Conservation (phyloP, 208 protist species). For the Wallacemonas sp. region DNA sequence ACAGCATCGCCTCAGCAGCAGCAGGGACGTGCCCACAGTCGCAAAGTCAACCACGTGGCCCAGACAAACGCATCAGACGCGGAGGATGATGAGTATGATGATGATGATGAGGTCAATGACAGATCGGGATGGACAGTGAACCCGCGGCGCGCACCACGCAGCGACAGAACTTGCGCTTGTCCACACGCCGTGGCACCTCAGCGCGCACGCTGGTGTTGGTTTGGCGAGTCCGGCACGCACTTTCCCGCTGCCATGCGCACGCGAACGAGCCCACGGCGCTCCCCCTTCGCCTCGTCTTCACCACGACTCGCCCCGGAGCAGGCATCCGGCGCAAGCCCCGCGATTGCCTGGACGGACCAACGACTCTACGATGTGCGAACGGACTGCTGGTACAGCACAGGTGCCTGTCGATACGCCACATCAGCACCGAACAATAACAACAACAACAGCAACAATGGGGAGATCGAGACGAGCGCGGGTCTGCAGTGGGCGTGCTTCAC, state of each 20-base stretch:
- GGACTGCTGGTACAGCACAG: conserved; percentile 46
- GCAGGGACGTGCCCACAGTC: too few relatives aligned
- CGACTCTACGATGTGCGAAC: conserved; percentile 43
- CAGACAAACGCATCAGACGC: neutral
- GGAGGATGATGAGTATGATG: neutral
- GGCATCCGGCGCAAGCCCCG: neutral
- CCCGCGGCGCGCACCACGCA: too few relatives aligned
- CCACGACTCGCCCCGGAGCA: neutral
- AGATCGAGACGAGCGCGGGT: too few relatives aligned
- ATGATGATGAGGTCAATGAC: neutral
- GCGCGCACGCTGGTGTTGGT: conserved; percentile 34
- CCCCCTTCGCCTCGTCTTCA: neutral
- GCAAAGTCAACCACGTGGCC: too few relatives aligned
- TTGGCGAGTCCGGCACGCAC: conserved; percentile 19
- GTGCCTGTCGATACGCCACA: conserved; percentile 12
- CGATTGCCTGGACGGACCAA: conserved; percentile 37
- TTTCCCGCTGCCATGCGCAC: conserved; percentile 19
- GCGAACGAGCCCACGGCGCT: neutral
- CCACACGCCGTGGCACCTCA: conserved; percentile 10
- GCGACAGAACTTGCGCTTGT: too few relatives aligned
- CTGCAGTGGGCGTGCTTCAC: conserved; percentile 18
- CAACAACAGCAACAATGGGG: too few relatives aligned
- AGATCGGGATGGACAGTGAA: too few relatives aligned
- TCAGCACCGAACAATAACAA: too few relatives aligned
- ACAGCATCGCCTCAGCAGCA: too few relatives aligned